These are phyloP conservation scores for Malus hybrid DNA, from an alignment of 331 rosid genomes.

Conservation along the genomic window DNA sequence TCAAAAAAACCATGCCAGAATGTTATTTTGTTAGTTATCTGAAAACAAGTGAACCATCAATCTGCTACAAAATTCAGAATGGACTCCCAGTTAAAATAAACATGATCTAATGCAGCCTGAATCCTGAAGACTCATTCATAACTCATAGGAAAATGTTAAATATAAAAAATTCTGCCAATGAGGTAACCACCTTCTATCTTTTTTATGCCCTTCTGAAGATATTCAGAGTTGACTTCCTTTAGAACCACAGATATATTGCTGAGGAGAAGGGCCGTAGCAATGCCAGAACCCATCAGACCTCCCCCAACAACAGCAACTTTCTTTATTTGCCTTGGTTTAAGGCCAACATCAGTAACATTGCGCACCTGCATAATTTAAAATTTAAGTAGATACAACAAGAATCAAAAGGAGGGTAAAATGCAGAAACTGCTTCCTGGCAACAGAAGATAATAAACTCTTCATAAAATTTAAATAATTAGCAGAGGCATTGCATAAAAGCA, in stretches of 20 bases:
- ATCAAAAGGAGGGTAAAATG: background rate
- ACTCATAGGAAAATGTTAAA: background rate
- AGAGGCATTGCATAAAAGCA: background rate
- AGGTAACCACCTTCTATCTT: slow-evolving; percentile 60
- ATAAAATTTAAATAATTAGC: background rate
- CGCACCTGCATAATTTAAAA: slow-evolving; percentile 55
- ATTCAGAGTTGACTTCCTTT: slow-evolving; percentile 82
- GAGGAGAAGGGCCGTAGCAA: slow-evolving; percentile 75
- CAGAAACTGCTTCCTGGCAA: background rate
- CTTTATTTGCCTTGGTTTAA: slow-evolving; percentile 76
- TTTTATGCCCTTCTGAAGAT: slow-evolving; percentile 65
- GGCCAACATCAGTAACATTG: slow-evolving; percentile 81
- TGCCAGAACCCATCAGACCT: slow-evolving; percentile 99
- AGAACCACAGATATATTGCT: slow-evolving; percentile 70
- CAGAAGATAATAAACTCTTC: background rate
- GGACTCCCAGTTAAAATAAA: too few species aligned
- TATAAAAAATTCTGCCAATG: background rate
- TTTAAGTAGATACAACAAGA: background rate
- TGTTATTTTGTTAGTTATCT: background rate
- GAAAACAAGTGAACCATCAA: background rate
- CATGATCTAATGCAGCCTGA: too few species aligned
- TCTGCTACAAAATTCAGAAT: background rate
- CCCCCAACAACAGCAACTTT: slow-evolving; percentile 93
- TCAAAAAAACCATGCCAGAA: background rate
- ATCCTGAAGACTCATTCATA: background rate